Percentiles rank a stretch among this genome's conserved stretches.
Conservation (phyloP, 2,329 filamentous ascomycete genomes). For the Nemania sp. region DNA sequence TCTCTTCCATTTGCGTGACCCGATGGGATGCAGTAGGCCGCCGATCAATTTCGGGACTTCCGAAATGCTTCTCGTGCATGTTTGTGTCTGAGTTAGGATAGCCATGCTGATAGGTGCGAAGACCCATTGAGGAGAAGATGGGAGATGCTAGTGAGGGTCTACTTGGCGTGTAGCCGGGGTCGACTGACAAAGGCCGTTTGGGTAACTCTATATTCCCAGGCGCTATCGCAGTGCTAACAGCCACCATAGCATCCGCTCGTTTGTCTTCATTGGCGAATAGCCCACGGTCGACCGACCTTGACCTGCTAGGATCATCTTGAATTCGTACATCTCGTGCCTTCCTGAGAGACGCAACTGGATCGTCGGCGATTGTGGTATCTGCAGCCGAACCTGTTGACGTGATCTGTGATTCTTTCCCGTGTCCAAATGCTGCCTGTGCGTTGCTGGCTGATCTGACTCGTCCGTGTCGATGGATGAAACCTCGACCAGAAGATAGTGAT, state of each 20-base stretch:
- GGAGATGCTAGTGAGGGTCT: slow-evolving; percentile 42
- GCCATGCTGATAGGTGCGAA: slow-evolving; percentile 47
- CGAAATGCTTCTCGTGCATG: slow-evolving; percentile 44
- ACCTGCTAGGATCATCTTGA: slow-evolving; percentile 54
- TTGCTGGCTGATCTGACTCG: slow-evolving; percentile 51
- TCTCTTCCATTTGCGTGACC: slow-evolving; percentile 44
- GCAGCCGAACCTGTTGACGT: slow-evolving; percentile 45
- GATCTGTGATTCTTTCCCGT: slow-evolving; percentile 40
- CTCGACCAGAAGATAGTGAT: slow-evolving; percentile 36
- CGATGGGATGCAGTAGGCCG: slow-evolving; percentile 54
- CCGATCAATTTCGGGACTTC: slow-evolving; percentile 44
- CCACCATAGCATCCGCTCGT: slow-evolving; percentile 65
- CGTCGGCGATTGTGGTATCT: slow-evolving; percentile 40
- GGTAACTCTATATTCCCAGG: slow-evolving; percentile 61
- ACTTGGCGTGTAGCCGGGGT: slow-evolving; percentile 42
- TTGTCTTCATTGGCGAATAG: slow-evolving; percentile 64
- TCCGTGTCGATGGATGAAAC: slow-evolving; percentile 43
- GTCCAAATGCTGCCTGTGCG: slow-evolving; percentile 49
- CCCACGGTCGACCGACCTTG: slow-evolving; percentile 66
- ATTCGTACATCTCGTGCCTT: slow-evolving; percentile 47
- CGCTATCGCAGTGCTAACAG: slow-evolving; percentile 63
- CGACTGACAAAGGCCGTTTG: slow-evolving; percentile 51
- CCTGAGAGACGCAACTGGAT: slow-evolving; percentile 49
- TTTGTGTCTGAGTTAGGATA: slow-evolving; percentile 51
- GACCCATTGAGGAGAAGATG: slow-evolving; percentile 44